These are phyloP conservation scores for Solanum habrochaites DNA, from an alignment of 257 asterid species.

Conservation along the genomic window DNA sequence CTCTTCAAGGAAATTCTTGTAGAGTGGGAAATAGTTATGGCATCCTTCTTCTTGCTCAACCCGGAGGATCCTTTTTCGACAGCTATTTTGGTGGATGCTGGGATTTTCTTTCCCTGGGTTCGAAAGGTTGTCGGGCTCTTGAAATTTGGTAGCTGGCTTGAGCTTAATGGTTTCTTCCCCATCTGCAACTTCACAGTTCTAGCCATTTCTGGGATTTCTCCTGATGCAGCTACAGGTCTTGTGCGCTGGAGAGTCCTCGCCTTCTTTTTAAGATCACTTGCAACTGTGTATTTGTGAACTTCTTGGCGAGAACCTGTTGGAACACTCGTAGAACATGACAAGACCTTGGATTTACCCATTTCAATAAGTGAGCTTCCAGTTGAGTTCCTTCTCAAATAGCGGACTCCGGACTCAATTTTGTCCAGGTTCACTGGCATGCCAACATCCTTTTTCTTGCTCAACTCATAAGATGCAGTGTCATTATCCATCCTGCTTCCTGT, in stretches of 20 bases:
- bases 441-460: background rate
- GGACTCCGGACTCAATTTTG: background rate
- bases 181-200: background rate
- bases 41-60: background rate
- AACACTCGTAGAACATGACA: slow-evolving; percentile 10
- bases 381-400: slow-evolving; percentile 7
- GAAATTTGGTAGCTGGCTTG: background rate
- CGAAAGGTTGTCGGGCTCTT: background rate
- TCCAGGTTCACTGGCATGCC: background rate
- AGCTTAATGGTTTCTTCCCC: background rate
- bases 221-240: background rate
- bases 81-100: background rate
- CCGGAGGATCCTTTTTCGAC: background rate
- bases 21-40: background rate
- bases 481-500: background rate
- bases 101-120: background rate
- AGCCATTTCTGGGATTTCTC: background rate
- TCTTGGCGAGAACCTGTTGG: slow-evolving; percentile 22
- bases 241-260: background rate
- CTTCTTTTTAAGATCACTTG: background rate
- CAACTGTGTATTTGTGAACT: background rate
- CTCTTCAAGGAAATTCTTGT: background rate
- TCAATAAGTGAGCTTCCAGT: background rate
- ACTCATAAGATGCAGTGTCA: background rate
- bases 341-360: background rate